Evolutionary conservation across 768 basidiomycete species (phyloP).

Genomic region (Auricularia sp.): DNA sequence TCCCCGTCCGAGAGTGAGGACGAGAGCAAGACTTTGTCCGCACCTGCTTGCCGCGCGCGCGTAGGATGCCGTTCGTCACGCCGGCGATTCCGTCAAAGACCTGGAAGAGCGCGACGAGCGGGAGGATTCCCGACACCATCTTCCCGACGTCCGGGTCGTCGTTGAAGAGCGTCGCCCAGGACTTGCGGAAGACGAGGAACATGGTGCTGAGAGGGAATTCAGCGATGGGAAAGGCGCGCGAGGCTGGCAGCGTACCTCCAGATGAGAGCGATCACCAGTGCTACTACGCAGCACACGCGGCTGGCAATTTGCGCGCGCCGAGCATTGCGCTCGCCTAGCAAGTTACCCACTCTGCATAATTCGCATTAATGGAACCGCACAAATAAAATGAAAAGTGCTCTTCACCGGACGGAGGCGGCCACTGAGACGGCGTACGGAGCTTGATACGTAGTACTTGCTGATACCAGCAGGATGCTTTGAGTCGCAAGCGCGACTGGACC

Average conservation of each 20-base stretch:
- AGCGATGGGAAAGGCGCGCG: neutral
- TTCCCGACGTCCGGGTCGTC: constrained; percentile 33
- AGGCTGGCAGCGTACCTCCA: constrained; percentile 37
- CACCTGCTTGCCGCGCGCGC: constrained; percentile 73
- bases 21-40: constrained; percentile 5
- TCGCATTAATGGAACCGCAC: constrained; percentile 9
- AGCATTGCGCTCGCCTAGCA: constrained; percentile 72
- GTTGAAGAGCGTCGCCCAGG: constrained; percentile 71
- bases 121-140: constrained; percentile 51
- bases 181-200: constrained; percentile 50
- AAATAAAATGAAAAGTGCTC: too few relatives aligned
- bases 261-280: constrained; percentile 49
- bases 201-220: constrained; percentile 28
- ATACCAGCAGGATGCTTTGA: constrained; percentile 76
- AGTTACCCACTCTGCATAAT: constrained; percentile 62
- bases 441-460: constrained; percentile 69
- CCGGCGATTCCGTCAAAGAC: constrained; percentile 71
- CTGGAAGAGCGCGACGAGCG: constrained; percentile 70
- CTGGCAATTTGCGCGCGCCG: constrained; percentile 63
- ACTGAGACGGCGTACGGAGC: constrained; percentile 75
- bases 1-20: neutral
- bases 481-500: constrained; percentile 77
- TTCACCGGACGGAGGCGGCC: constrained; percentile 73
- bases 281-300: constrained; percentile 53
- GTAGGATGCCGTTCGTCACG: constrained; percentile 65